A percentile compares a stretch with the other conserved stretches of the same genome.
phyloP scores from a whole-genome alignment of 768 basidiomycete species.

The Fomitopsis serialis region DNA sequence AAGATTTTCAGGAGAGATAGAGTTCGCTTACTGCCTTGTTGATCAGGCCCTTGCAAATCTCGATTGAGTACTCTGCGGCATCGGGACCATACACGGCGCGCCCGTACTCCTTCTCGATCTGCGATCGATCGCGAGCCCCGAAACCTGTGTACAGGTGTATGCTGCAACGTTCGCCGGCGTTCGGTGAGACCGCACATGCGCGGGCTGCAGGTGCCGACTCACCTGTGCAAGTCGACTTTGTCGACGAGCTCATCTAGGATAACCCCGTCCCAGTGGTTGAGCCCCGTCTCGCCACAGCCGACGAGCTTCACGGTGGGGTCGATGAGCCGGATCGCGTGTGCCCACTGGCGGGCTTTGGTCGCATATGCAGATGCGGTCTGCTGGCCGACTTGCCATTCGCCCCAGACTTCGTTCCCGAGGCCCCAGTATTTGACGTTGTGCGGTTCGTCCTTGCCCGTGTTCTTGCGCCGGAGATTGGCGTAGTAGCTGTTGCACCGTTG shows the following conservation, averaged over 20 bases:
- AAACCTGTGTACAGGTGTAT: constrained; percentile 21
- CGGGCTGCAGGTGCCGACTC: not conserved
- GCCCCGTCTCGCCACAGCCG: constrained; percentile 40
- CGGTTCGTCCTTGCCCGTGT: constrained; percentile 48
- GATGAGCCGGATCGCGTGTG: constrained; percentile 50
- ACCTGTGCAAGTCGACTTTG: constrained; percentile 20
- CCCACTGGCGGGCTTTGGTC: constrained; percentile 54
- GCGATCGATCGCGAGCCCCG: constrained; percentile 17
- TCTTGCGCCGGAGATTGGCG: constrained; percentile 52
- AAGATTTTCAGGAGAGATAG: not conserved
- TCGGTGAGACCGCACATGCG: no score
- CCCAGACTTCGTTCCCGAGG: constrained; percentile 53
- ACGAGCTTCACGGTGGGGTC: constrained; percentile 52
- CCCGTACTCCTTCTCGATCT: constrained; percentile 16
- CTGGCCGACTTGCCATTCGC: constrained; percentile 54
- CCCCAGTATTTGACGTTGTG: constrained; percentile 37
- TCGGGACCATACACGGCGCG: constrained; percentile 19
- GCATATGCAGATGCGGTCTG: constrained; percentile 50
- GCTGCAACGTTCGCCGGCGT: constrained; percentile 1
- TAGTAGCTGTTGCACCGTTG: constrained; percentile 27
- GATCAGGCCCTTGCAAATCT: constrained; percentile 18
- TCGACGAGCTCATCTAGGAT: constrained; percentile 21
- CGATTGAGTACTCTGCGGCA: constrained; percentile 20
- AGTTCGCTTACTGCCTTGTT: constrained; percentile 17
- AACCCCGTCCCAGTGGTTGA: constrained; percentile 34